A percentile compares a stretch with the other conserved stretches of the same genome.
phyloP scores from a whole-genome alignment of 805 yeast species.

The Wickerhamiella domercqiae region DNA sequence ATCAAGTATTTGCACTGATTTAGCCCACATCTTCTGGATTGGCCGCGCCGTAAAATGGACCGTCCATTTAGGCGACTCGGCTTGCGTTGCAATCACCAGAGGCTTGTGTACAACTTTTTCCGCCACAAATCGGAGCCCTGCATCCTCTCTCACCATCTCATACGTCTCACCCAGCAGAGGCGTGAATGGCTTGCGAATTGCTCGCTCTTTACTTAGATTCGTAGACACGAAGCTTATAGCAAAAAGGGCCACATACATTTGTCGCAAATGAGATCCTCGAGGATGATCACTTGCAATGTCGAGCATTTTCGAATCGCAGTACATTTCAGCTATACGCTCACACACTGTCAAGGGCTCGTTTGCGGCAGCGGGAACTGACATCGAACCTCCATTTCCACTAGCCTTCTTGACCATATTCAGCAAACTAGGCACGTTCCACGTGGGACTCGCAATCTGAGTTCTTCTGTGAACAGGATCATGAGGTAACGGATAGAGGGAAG shows the following conservation, averaged over 20 bases:
- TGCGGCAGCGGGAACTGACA: conserved; percentile 86
- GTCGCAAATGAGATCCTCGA: conserved; percentile 37
- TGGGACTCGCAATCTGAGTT: conserved; percentile 37
- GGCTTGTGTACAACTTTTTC: conserved; percentile 89
- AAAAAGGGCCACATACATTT: conserved; percentile 58
- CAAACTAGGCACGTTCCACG: conserved; percentile 65
- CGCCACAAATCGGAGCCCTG: conserved; percentile 54
- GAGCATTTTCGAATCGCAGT: conserved; percentile 60
- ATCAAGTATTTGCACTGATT: conserved; percentile 68
- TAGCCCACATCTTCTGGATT: conserved; percentile 88
- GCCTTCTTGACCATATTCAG: conserved; percentile 70
- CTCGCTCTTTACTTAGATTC: conserved; percentile 58
- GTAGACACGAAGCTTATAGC: conserved; percentile 63
- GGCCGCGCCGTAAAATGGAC: conserved; percentile 27
- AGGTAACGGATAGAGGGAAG: conserved; percentile 53
- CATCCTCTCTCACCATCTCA: conserved; percentile 75
- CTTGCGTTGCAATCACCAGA: conserved; percentile 64
- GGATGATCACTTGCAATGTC: conserved; percentile 41
- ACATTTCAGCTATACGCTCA: conserved; percentile 62
- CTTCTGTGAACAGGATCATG: conserved; percentile 34
- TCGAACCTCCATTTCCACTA: conserved; percentile 30
- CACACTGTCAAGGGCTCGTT: conserved; percentile 82
- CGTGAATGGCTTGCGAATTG: conserved; percentile 80
- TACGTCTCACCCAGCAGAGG: conserved; percentile 89
- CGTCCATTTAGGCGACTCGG: conserved; percentile 58